These are phyloP conservation scores for Scenedesmus sp. DNA, from an alignment of 163 green algal species.

Conservation along the genomic window DNA sequence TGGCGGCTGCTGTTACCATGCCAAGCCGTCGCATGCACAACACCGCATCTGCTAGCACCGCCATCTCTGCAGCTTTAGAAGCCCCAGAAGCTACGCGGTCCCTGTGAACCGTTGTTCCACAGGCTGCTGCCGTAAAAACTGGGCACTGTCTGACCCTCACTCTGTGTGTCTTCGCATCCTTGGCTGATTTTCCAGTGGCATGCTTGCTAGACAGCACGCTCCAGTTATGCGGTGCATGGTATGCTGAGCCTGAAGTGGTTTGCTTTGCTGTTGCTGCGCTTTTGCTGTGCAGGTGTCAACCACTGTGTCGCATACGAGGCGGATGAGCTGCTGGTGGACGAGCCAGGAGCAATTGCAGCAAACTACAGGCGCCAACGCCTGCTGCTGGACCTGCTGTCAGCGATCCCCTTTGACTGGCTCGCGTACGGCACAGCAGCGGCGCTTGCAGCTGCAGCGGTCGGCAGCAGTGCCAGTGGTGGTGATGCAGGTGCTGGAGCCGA, in stretches of 20 bases:
- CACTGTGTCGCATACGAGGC: conserved; percentile 46
- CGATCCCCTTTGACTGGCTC: conserved; percentile 50
- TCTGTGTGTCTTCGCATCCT: too few species aligned
- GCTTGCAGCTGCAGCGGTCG: conserved; percentile 14
- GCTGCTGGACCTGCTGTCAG: conserved; percentile 35
- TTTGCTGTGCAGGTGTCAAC: conserved; percentile 9
- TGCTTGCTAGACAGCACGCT: too few species aligned
- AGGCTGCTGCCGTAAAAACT: too few species aligned
- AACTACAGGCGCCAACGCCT: conserved; percentile 49
- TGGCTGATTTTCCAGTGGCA: too few species aligned
- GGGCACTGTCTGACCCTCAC: too few species aligned
- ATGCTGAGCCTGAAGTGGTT: too few species aligned
- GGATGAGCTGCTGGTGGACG: conserved; percentile 50
- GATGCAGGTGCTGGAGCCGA: background rate
- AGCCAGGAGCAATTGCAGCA: conserved; percentile 19
- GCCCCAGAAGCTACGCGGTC: too few species aligned
- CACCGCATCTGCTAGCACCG: too few species aligned
- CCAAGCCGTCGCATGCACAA: too few species aligned
- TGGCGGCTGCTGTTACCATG: background rate
- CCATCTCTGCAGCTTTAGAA: too few species aligned
- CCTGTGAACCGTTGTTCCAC: too few species aligned
- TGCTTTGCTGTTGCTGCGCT: background rate
- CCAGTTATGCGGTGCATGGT: too few species aligned
- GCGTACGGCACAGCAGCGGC: conserved; percentile 24
- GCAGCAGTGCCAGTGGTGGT: background rate